Percentiles rank a stretch among this genome's conserved stretches.
Evolutionary conservation across 2,329 filamentous ascomycete genomes (phyloP).

Genomic region (Diaporthe vexans): DNA sequence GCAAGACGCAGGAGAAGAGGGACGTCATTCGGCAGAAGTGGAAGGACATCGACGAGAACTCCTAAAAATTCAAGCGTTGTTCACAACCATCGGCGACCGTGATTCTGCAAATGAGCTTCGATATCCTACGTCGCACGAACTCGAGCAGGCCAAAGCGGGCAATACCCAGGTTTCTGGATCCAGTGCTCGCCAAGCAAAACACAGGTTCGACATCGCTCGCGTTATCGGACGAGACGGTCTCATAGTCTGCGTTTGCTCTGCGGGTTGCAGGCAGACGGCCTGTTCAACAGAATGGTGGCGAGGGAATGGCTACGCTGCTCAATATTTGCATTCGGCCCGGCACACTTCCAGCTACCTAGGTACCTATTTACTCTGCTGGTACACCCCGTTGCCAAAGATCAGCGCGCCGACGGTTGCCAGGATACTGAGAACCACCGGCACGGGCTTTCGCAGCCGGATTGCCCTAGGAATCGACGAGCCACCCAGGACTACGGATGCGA

Average conservation of each 20-base stretch:
- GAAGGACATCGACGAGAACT: constrained; percentile 82
- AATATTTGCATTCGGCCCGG: neutral
- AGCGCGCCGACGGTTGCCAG: constrained; percentile 84
- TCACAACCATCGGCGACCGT: neutral
- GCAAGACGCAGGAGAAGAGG: constrained; percentile 77
- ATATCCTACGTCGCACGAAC: neutral
- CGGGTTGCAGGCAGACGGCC: neutral
- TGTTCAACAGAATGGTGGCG: neutral
- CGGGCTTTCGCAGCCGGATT: constrained; percentile 84
- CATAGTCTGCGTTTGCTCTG: neutral
- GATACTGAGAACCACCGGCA: constrained; percentile 84
- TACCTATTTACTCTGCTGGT: constrained; percentile 25
- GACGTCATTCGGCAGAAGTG: constrained; percentile 82
- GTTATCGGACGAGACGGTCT: neutral
- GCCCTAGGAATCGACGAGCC: constrained; percentile 90
- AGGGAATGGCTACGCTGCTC: neutral
- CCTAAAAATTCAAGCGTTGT: constrained; percentile 58
- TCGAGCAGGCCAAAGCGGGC: neutral
- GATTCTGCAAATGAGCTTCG: neutral
- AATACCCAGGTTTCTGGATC: neutral
- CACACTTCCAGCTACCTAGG: neutral
- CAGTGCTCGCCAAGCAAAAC: neutral
- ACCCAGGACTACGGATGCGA: constrained; percentile 87
- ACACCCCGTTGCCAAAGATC: constrained; percentile 79
- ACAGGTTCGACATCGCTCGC: no score